phyloP scores from a whole-genome alignment of 2,329 filamentous ascomycete species.

The Neofusicoccum cordaticola region DNA sequence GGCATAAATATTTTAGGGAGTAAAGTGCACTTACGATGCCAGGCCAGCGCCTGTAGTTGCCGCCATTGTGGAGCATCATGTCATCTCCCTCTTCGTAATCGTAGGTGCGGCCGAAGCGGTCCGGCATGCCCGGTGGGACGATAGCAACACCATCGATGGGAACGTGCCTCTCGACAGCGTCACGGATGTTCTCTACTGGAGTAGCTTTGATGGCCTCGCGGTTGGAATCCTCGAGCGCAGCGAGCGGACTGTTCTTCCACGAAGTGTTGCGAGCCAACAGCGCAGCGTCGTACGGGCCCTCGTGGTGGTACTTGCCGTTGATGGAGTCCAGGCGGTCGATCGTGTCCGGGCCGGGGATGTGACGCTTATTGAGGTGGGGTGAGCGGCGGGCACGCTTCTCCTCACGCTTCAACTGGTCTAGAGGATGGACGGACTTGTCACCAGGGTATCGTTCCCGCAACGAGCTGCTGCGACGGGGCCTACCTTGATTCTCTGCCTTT shows the following conservation, averaged over 20 bases:
- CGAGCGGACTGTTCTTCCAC: constrained; percentile 65
- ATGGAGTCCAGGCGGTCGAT: constrained; percentile 77
- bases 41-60: constrained; percentile 75
- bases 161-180: constrained; percentile 69
- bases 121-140: constrained; percentile 70
- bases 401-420: constrained; percentile 65
- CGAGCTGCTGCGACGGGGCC: constrained; percentile 49
- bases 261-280: constrained; percentile 69
- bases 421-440: constrained; percentile 63
- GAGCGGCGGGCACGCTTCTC: constrained; percentile 63
- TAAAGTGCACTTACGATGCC: constrained; percentile 60
- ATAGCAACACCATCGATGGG: constrained; percentile 77
- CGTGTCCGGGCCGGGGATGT: constrained; percentile 67
- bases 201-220: constrained; percentile 76
- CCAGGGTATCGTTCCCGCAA: constrained; percentile 60
- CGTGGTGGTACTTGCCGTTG: constrained; percentile 77
- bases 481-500: constrained; percentile 24
- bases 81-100: constrained; percentile 83
- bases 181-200: constrained; percentile 70
- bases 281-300: constrained; percentile 84
- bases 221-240: constrained; percentile 71
- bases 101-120: constrained; percentile 68
- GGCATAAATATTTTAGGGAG: background rate
- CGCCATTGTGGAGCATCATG: constrained; percentile 76
- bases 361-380: constrained; percentile 63